Evolutionary conservation across 1,139 yeast genomes (phyloP), one percentile per base, ranked within the genome.

Genomic region (Lodderomyces orthopsilosis): DNA sequence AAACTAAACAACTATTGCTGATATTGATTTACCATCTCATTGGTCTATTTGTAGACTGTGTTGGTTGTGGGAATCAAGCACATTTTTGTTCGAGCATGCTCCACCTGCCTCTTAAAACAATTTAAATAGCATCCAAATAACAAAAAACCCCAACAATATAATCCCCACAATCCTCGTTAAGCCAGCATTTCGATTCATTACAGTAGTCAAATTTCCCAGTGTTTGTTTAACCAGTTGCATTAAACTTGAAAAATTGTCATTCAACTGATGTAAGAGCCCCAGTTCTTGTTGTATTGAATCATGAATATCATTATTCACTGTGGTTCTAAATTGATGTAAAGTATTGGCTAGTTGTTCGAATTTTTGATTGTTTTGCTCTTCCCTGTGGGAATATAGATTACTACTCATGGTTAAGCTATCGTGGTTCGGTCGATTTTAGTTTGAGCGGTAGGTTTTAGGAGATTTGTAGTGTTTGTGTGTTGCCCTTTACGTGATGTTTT

Each of bases 91-190:
- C n/a, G n/a, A n/a, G n/a, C n/a, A n/a, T n/a, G n/a, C n/a, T n/a
- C n/a, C n/a, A n/a, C n/a, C n/a, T n/a, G n/a, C n/a, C n/a, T n/a
- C n/a, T 40, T 42, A 48, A 35, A 50, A 42, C 45, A 83, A 66
- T 59, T 81, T 83, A 56, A 74, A 73, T 49, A 88, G 62, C 55
- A 83, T 77, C 77, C 89, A 89, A 32, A 87, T 53, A 6, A 88
- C 68, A 53, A 88, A 75, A 54, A 89, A 82, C 3, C 70, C 70
- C 37, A 77, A 54, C 47, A 89, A 66, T 5, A 88, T 85, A 35
- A 65, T 37, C 13, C 70, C 70, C 8, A 73, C 75, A 2, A 67
- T 59, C 46, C 69, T 58, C 0, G 76, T 65, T 36, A 73, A 59
- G 51, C 75, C 70, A 10, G 75, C 65, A 47, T 73, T 73, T 49